phyloP scores from a whole-genome alignment of 2,329 filamentous ascomycete genomes.

The Aspergillus piperis region DNA sequence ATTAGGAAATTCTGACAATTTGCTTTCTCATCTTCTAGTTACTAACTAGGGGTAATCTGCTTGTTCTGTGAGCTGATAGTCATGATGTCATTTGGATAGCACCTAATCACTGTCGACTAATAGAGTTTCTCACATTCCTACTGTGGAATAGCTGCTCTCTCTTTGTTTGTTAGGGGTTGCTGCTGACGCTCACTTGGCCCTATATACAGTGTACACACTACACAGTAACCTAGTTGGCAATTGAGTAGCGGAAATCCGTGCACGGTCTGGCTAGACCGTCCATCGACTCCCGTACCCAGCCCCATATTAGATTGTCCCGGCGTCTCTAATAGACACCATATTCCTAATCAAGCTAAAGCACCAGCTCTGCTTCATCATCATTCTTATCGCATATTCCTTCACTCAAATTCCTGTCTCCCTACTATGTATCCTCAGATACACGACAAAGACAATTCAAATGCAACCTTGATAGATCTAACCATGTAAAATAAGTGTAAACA shows the following conservation, averaged over 20 bases:
- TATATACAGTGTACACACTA: not conserved
- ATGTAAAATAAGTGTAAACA: conserved; percentile 1
- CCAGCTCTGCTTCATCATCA: not conserved
- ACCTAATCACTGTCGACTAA: not conserved
- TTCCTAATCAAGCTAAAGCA: not conserved
- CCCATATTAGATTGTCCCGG: not conserved
- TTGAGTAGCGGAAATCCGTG: too few species aligned
- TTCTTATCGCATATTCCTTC: not conserved
- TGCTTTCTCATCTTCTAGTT: not conserved
- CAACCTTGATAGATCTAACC: not conserved
- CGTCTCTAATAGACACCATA: not conserved
- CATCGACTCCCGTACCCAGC: not conserved
- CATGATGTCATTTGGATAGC: conserved; percentile 12
- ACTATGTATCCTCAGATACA: not conserved
- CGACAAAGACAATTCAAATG: not conserved
- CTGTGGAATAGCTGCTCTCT: not conserved
- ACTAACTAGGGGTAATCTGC: not conserved
- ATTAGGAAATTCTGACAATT: not conserved
- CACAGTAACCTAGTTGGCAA: too few species aligned
- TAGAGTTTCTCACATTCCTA: too few species aligned
- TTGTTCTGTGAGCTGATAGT: not conserved
- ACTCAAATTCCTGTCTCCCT: not conserved
- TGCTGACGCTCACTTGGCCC: not conserved
- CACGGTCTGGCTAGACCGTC: too few species aligned
- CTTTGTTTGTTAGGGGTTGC: not conserved